phyloP scores from a whole-genome alignment of 495 filamentous ascomycete species.

The Thozetella sp. region DNA sequence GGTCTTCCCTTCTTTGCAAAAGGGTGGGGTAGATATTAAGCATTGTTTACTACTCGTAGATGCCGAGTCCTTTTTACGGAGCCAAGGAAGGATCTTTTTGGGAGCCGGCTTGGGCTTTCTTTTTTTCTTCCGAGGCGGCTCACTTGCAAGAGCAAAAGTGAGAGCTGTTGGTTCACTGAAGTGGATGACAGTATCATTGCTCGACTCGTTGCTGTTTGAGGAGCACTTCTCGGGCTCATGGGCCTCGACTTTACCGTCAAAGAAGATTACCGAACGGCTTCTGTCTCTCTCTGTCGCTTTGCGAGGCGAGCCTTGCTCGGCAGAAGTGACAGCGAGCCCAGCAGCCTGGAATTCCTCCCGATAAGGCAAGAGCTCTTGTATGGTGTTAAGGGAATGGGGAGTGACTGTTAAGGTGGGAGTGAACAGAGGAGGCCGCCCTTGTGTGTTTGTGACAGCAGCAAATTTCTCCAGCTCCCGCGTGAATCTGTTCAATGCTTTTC shows the following conservation, averaged over 20 bases:
- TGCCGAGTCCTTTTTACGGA: background rate
- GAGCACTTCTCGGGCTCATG: conserved; percentile 4
- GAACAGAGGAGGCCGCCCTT: conserved; percentile 23
- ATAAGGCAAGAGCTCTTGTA: conserved; percentile 45
- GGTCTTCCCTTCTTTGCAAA: background rate
- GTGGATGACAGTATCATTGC: conserved; percentile 13
- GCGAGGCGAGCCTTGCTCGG: conserved; percentile 29
- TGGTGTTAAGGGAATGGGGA: conserved; percentile 38
- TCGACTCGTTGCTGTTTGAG: conserved; percentile 11
- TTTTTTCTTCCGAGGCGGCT: conserved; percentile 2
- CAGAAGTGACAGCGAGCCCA: conserved; percentile 51
- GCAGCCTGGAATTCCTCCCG: conserved; percentile 42
- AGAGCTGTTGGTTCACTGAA: background rate
- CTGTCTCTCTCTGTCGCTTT: background rate
- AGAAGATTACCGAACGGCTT: conserved; percentile 1
- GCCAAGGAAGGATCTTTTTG: background rate
- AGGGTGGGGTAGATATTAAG: background rate
- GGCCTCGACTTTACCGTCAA: conserved; percentile 3
- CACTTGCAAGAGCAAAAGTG: conserved; percentile 4
- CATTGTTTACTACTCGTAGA: background rate
- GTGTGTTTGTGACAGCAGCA: conserved; percentile 22
- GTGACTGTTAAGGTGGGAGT: conserved; percentile 29
- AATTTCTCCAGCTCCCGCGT: conserved; percentile 41
- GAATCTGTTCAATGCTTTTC: conserved; percentile 28
- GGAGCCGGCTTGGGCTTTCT: conserved; percentile 1